Percentiles rank a stretch among this genome's conserved stretches.
Conservation (phyloP, 2,329 filamentous ascomycete species). For the Penicillium expansum region DNA sequence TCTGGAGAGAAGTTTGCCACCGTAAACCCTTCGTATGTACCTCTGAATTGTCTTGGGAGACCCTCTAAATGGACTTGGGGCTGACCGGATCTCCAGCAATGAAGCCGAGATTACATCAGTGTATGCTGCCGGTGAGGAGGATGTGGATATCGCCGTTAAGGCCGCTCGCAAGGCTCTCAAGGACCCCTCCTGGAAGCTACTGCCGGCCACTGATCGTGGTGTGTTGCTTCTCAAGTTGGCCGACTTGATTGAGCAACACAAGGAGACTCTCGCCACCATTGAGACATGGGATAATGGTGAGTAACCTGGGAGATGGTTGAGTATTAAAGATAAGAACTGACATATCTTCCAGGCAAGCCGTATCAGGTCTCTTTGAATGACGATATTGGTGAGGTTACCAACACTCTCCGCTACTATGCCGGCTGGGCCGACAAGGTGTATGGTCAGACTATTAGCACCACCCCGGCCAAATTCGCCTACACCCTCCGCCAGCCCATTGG, state of each 20-base stretch:
- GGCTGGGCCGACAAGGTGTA: constrained; percentile 91
- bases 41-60: background rate
- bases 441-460: constrained; percentile 68
- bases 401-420: constrained; percentile 78
- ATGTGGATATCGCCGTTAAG: constrained; percentile 34
- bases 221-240: constrained; percentile 66
- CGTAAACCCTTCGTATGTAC: constrained; percentile 61
- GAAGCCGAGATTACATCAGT: constrained; percentile 70
- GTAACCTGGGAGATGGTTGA: constrained; percentile 5
- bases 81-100: constrained; percentile 44
- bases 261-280: constrained; percentile 60
- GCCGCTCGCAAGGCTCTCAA: constrained; percentile 37
- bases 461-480: constrained; percentile 73
- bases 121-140: constrained; percentile 52
- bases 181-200: constrained; percentile 35
- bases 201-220: constrained; percentile 59
- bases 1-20: constrained; percentile 62
- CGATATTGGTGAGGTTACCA: constrained; percentile 67
- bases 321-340: constrained; percentile 4
- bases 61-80: background rate
- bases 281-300: constrained; percentile 82
- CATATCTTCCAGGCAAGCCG: constrained; percentile 38
- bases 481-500: constrained; percentile 74
- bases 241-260: constrained; percentile 65
- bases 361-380: constrained; percentile 53